Conservation (phyloP, 139 green algal genomes). For the Picochlorum sp. region DNA sequence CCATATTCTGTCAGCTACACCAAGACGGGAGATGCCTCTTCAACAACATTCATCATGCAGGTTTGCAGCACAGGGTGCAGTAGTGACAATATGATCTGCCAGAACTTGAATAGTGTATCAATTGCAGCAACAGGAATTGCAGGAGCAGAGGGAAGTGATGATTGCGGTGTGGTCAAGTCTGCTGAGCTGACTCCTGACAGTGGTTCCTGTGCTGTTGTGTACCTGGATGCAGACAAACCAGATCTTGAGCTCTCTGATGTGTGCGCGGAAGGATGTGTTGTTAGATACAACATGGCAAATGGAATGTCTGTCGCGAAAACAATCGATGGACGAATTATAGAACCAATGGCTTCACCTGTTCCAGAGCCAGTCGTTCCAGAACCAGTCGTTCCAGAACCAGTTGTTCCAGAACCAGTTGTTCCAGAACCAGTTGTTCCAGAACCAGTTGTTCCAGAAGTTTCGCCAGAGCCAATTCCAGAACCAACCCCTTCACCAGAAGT, state of each 20-base stretch:
- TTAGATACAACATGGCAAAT: conserved; percentile 4
- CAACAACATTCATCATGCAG: conserved; percentile 10
- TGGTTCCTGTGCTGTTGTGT: not conserved
- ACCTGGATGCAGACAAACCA: not conserved
- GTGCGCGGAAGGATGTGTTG: not conserved
- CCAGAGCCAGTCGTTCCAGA: not conserved
- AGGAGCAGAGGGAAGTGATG: not conserved
- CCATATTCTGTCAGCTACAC: not conserved
- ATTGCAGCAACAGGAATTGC: not conserved
- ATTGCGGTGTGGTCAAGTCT: not conserved
- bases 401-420: too few relatives aligned
- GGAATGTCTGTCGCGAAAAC: conserved; percentile 1
- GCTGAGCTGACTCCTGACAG: not conserved
- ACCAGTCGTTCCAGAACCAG: too few relatives aligned
- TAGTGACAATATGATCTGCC: not conserved
- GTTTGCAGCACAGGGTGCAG: conserved; percentile 5
- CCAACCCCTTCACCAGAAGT: not conserved
- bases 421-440: too few relatives aligned
- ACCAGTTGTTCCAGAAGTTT: not conserved
- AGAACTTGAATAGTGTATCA: not conserved
- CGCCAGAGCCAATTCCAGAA: not conserved
- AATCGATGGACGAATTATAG: not conserved
- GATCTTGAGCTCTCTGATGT: conserved; percentile 2
- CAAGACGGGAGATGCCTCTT: not conserved
- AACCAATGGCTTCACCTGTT: not conserved